Evolutionary conservation across 305 asterid species (phyloP).

Genomic region (Solanum hybrid): DNA sequence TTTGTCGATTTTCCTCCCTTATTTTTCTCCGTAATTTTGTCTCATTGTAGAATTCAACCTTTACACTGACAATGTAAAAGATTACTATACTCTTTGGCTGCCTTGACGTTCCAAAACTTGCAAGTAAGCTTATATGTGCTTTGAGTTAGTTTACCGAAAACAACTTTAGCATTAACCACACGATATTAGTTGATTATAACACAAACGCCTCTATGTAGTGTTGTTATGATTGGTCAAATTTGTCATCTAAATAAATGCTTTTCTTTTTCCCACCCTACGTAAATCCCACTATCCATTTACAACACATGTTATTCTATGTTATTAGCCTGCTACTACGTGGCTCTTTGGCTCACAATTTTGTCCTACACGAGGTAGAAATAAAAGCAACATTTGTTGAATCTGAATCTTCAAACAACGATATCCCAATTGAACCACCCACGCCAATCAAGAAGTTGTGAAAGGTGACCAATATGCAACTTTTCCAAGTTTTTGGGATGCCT

Average conservation of each 20-base stretch:
- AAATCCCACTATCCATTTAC: not conserved
- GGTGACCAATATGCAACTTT: not conserved
- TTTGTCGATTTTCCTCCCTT: not conserved
- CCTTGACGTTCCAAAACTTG: not conserved
- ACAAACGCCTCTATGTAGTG: not conserved
- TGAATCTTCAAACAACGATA: not conserved
- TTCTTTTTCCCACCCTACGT: not conserved
- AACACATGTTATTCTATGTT: not conserved
- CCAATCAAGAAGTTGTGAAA: not conserved
- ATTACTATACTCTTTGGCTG: not conserved
- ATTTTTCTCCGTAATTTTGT: not conserved
- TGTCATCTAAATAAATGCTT: not conserved
- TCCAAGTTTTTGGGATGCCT: not conserved
- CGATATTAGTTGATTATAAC: not conserved
- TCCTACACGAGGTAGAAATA: not conserved
- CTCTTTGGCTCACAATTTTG: not conserved
- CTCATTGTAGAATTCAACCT: not conserved
- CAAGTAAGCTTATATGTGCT: not conserved
- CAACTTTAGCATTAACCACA: not conserved
- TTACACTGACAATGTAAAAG: not conserved
- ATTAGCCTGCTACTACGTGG: not conserved
- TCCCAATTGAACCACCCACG: not conserved
- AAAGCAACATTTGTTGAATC: not conserved
- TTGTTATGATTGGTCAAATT: not conserved
- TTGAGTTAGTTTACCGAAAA: not conserved